Conservation (phyloP, 192 early-diverging fungal species). For the Haplosporangium gracile region DNA sequence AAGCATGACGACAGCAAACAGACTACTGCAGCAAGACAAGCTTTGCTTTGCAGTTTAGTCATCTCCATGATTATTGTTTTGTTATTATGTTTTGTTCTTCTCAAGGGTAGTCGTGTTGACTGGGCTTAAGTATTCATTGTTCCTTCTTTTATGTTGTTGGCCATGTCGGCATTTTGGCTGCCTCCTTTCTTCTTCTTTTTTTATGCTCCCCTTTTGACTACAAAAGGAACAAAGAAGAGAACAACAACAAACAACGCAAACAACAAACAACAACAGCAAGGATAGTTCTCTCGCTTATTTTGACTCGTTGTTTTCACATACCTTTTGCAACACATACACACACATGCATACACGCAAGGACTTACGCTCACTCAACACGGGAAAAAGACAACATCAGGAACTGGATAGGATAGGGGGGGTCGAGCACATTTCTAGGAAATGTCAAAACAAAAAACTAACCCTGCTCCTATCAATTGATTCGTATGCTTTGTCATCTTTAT, state of each 20-base stretch:
- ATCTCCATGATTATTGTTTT: neutral
- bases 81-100: neutral
- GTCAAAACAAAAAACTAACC: neutral
- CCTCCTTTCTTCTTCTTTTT: neutral
- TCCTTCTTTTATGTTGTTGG: neutral
- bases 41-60: slow-evolving; percentile 13
- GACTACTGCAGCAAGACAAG: slow-evolving; percentile 10
- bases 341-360: neutral
- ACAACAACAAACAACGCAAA: neutral
- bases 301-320: neutral
- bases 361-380: neutral
- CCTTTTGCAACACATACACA: neutral
- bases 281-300: neutral
- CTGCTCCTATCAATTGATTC: neutral
- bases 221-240: neutral
- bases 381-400: neutral
- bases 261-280: neutral
- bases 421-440: neutral
- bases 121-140: neutral
- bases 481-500: slow-evolving; percentile 14
- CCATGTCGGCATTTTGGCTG: neutral
- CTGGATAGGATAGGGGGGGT: neutral
- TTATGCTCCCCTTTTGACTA: neutral
- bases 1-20: slow-evolving; percentile 10
- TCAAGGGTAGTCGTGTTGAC: neutral